Evolutionary conservation across 768 basidiomycete genomes (phyloP), one percentile per base, ranked within the genome.

Genomic region (Coprinellus micaceus): DNA sequence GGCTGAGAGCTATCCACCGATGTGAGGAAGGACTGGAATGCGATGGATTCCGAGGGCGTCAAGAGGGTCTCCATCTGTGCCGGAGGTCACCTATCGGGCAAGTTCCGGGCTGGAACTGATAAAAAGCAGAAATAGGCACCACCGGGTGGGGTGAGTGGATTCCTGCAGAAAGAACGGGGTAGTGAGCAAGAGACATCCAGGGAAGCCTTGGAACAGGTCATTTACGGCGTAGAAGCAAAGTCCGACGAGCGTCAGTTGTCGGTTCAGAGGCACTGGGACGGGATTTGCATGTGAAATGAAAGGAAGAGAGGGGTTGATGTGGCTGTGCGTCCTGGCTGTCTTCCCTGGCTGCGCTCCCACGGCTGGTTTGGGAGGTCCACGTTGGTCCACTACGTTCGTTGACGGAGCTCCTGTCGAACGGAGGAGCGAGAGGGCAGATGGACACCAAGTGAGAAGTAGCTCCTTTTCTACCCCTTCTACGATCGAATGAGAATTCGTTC

Each of bases 1-100:
- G 75, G 58, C 53, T 76, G 72, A 51, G 74, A 59, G 52, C 72
- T 69, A 65, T 85, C 82, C 56, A 82, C 73, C 28, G 77, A 69
- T 24, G 82, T 77, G 56, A 89, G 79, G 65, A 89, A 89, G 25
- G 83, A 78, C 72, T 88, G 83, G 67, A 89, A 82, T 26, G 81
- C 83, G 67, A 82, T 76, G 3, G 82, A 79, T 73, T 90, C 88
- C 17, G 83, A 71, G 22, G 83, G 82, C 1, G 85, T 82, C 64
- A 90, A 77, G 53, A 89, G 74, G 26, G 86, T 77, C 60, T 70
- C 69, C 84, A 84, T 85, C 37, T 60, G 60, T 28, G 60, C 43
- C 29, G 53, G 41, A 11, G 12, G 26, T 45, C 10, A 12, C 41
- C 17, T 44, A 44, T 47, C 25, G 24, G 54, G 6, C 28, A 11